Evolutionary conservation across 2,329 filamentous ascomycete species (phyloP).

Genomic region (Venturia effusa): DNA sequence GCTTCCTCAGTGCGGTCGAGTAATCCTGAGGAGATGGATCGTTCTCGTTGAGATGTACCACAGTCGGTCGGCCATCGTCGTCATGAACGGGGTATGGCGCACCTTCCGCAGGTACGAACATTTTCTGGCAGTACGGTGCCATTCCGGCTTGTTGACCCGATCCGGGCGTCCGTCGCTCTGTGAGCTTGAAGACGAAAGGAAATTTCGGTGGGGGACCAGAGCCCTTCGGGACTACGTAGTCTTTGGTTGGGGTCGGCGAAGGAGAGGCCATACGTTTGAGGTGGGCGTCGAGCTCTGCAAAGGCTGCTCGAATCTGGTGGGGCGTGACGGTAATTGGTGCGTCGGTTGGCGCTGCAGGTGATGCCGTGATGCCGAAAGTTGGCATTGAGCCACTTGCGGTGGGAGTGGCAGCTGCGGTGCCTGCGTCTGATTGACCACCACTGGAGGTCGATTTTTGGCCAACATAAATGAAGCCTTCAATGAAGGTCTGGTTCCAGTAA

Average conservation of each 20-base stretch:
- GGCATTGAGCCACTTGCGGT: not conserved
- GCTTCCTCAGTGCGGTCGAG: not conserved
- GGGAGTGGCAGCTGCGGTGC: not conserved
- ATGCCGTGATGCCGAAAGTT: not conserved
- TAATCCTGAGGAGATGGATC: constrained; percentile 27
- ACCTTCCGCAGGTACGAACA: constrained; percentile 46
- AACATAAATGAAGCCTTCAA: constrained; percentile 58
- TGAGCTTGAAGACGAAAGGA: constrained; percentile 53
- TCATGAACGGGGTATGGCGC: constrained; percentile 27
- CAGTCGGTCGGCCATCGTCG: constrained; percentile 24
- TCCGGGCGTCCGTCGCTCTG: constrained; percentile 46
- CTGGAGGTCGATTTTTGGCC: constrained; percentile 25
- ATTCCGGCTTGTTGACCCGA: constrained; percentile 21
- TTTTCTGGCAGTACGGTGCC: constrained; percentile 53
- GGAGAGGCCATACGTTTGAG: not conserved
- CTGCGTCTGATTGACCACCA: not conserved
- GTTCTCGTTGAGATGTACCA: constrained; percentile 29
- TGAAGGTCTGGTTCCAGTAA: constrained; percentile 55
- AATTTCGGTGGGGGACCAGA: constrained; percentile 23
- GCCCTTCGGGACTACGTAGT: not conserved
- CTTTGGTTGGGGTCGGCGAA: not conserved
- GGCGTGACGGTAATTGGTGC: not conserved
- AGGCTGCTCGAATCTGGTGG: not conserved
- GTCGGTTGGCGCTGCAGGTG: not conserved
- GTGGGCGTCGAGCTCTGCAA: not conserved